Base-by-base conservation (phyloP, 768 basidiomycete species). In the Krasilnikovozyma curviuscula region DNA sequence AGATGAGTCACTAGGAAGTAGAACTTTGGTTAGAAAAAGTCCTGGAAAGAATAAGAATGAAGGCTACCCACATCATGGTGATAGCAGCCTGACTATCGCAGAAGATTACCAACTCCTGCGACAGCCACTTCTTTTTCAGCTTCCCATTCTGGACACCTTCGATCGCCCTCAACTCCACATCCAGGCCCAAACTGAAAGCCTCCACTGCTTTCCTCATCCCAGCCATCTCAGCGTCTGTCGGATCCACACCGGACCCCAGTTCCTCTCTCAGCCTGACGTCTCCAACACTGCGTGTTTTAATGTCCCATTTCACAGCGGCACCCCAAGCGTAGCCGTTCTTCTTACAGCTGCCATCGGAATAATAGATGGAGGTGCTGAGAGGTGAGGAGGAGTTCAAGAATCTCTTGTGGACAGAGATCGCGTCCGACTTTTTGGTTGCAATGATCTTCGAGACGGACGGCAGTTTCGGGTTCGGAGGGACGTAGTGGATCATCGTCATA, bases 21-120 rank as follows among this genome's bases (percentile, higher is more conserved):
- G 7, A 14, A 41, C 18, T 18, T 19, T 16, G 40, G n/a, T 16
- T 18, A 41, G 7, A 41, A 25, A 21, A 40, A 41, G 16, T 6
- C n/a, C 6, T 7, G 18, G 7, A 7, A 18, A 25, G 47, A 10
- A n/a, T n/a, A 23, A 39, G 29, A 19, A 21, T 14, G 21, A 30
- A 9, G 21, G 3, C 19, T 46, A 38, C 54, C 48, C 40, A 61
- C 54, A 41, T 25, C 13, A 52, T 24, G 1, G 50, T 52, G 23
- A 64, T 62, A 14, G 63, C 63, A 2, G 61, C 63, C 52, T 57
- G 60, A 14, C 61, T 62, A 47, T 61, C 59, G 48, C 56, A 59
- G 38, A 64, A 64, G 42, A 64, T 58, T 41, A 60, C 56, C 34
- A 62, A 48, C 40, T 62, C 61, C 34, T 55, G 57, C 4, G 56